Percentiles rank a stretch among this genome's conserved stretches.
Evolutionary conservation across 2,329 filamentous ascomycete species (phyloP).

Genomic region (Colletotrichum abscissum): DNA sequence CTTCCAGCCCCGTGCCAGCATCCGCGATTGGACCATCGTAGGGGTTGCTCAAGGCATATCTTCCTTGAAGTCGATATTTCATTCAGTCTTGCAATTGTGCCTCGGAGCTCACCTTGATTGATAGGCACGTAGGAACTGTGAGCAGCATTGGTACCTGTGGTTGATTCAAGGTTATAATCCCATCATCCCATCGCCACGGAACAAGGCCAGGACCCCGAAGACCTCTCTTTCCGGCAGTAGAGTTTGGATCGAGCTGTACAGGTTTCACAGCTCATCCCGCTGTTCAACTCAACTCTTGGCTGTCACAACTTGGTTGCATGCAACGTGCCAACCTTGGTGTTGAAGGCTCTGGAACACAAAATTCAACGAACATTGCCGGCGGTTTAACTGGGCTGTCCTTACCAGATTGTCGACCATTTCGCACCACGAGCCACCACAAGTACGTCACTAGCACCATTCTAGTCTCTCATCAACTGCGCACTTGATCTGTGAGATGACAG

Average conservation of each 20-base stretch:
- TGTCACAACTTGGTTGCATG: background rate
- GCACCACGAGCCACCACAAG: background rate
- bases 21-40: background rate
- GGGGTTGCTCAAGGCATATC: background rate
- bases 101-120: background rate
- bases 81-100: background rate
- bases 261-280: conserved; percentile 10
- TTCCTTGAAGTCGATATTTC: background rate
- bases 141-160: background rate
- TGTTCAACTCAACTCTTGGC: conserved; percentile 22
- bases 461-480: too few relatives aligned
- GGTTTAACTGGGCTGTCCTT: background rate
- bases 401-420: background rate
- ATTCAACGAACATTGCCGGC: background rate
- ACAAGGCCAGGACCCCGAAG: background rate
- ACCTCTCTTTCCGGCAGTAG: background rate
- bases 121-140: background rate
- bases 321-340: background rate
- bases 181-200: conserved; percentile 18
- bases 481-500: background rate
- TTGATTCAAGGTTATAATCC: conserved; percentile 17
- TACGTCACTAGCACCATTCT: background rate
- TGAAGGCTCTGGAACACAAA: background rate
- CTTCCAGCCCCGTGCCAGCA: conserved; percentile 1
- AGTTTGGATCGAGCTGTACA: conserved; percentile 13